Conservation (phyloP, 768 basidiomycete genomes). For the Naganishia friedmannii region DNA sequence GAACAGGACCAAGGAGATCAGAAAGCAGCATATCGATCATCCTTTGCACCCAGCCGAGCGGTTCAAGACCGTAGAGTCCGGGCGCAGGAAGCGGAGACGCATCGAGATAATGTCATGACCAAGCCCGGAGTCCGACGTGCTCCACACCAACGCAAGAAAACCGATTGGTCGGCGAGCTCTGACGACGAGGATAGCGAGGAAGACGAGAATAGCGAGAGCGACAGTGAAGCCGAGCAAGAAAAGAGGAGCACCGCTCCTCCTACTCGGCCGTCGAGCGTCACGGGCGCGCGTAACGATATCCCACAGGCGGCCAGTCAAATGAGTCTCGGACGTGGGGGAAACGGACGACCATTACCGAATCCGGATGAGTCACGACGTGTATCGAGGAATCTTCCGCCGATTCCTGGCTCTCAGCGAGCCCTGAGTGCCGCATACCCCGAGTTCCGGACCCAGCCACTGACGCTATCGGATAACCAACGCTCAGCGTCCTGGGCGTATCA, state of each 20-base stretch:
- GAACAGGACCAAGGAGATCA: constrained; percentile 28
- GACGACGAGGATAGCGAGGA: constrained; percentile 72
- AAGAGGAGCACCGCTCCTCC: not conserved
- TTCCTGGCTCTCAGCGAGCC: constrained; percentile 28
- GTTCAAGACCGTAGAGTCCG: constrained; percentile 82
- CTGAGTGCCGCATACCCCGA: constrained; percentile 9
- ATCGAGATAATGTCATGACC: constrained; percentile 71
- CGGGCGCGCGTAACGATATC: not conserved
- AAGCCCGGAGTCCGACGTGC: constrained; percentile 55
- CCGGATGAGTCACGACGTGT: constrained; percentile 16
- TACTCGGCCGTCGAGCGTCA: not conserved
- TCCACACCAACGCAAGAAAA: not conserved
- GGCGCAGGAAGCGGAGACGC: constrained; percentile 76
- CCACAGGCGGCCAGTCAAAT: constrained; percentile 13
- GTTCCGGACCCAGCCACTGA: constrained; percentile 50
- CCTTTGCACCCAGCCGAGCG: constrained; percentile 80
- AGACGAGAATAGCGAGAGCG: constrained; percentile 42
- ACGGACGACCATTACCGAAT: constrained; percentile 26
- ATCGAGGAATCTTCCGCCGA: constrained; percentile 35
- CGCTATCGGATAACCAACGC: constrained; percentile 53
- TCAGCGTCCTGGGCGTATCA: constrained; percentile 23
- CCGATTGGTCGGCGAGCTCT: constrained; percentile 62
- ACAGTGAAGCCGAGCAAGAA: constrained; percentile 7
- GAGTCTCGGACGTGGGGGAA: constrained; percentile 26
- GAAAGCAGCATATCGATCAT: constrained; percentile 65